These are phyloP conservation scores for Ceriops tagal DNA, from an alignment of 345 rosid genomes.

Conservation along the genomic window DNA sequence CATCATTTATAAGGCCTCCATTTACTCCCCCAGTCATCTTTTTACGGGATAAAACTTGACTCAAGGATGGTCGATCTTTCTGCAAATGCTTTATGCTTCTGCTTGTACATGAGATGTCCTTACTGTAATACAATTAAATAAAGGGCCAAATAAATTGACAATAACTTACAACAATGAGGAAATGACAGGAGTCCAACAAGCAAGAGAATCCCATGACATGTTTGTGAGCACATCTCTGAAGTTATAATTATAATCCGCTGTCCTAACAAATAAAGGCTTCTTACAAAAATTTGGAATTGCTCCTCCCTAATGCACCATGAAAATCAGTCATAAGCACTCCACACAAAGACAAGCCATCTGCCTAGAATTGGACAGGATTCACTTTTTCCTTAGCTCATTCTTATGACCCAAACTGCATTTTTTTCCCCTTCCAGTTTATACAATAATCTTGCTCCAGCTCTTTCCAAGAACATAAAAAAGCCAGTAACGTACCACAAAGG, in stretches of 20 bases:
- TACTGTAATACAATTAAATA: constrained; percentile 40
- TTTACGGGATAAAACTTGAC: constrained; percentile 73
- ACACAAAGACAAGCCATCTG: too few relatives aligned
- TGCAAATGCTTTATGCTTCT: constrained; percentile 51
- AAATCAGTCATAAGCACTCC: too few relatives aligned
- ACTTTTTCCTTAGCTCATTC: too few relatives aligned
- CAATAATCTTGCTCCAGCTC: too few relatives aligned
- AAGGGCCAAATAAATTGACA: constrained; percentile 16
- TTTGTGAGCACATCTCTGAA: too few relatives aligned
- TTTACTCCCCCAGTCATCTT: constrained; percentile 83
- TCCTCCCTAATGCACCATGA: too few relatives aligned
- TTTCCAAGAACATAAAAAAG: too few relatives aligned
- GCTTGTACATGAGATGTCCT: constrained; percentile 37
- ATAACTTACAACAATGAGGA: neutral
- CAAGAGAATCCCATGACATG: neutral
- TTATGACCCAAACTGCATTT: too few relatives aligned
- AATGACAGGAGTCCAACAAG: neutral
- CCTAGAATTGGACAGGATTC: too few relatives aligned
- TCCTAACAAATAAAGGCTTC: neutral
- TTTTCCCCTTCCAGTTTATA: too few relatives aligned
- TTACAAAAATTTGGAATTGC: too few relatives aligned
- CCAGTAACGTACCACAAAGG: too few relatives aligned
- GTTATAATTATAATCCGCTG: neutral
- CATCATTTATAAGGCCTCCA: constrained; percentile 80
- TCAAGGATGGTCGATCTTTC: constrained; percentile 48